These are phyloP conservation scores for Colletotrichum kahawae DNA, from an alignment of 2,329 filamentous ascomycete species.

Conservation along the genomic window DNA sequence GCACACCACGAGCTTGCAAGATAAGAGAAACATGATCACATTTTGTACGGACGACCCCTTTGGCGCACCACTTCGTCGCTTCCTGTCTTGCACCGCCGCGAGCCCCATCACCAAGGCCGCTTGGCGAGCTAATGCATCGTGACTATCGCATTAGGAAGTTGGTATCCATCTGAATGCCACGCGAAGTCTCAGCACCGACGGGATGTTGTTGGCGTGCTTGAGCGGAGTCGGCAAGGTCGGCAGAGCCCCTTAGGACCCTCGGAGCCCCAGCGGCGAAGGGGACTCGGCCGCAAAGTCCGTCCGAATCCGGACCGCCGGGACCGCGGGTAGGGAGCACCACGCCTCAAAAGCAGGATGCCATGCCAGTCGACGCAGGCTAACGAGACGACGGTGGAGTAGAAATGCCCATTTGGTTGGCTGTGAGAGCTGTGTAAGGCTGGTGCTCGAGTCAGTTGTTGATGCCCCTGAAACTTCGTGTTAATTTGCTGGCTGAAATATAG, in stretches of 20 bases:
- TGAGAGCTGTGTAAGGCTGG: not conserved
- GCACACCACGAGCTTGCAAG: not conserved
- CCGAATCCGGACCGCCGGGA: not conserved
- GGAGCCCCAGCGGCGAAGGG: not conserved
- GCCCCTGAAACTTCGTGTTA: not conserved
- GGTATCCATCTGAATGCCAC: not conserved
- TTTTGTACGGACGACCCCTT: not conserved
- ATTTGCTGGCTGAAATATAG: not conserved
- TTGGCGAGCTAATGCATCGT: not conserved
- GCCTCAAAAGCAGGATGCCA: not conserved
- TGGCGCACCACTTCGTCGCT: not conserved
- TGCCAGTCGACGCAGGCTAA: not conserved
- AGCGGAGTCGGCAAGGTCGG: not conserved
- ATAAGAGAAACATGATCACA: not conserved
- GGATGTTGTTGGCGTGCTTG: not conserved
- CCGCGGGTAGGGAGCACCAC: not conserved
- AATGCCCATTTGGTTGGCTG: not conserved
- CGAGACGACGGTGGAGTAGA: not conserved
- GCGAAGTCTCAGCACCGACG: not conserved
- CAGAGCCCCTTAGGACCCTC: not conserved
- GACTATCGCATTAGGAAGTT: not conserved
- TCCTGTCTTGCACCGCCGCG: not conserved
- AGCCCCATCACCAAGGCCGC: not conserved
- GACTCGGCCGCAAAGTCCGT: not conserved
- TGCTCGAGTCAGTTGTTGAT: not conserved